phyloP scores from a whole-genome alignment of 202 grass and related monocot species.

The Tripidium arundinaceum region DNA sequence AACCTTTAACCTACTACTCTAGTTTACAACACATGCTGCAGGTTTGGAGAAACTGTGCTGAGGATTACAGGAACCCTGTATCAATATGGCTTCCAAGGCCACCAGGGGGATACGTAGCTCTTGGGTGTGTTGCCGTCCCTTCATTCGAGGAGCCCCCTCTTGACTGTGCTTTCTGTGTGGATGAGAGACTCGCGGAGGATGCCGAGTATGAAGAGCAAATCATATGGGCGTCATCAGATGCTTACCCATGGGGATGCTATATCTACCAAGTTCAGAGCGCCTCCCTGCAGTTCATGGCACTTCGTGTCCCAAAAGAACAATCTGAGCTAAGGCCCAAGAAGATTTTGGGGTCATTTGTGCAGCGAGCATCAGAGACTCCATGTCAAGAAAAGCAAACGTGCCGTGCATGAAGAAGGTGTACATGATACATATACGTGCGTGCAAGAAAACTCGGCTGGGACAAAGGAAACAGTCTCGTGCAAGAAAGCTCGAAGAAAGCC shows the following conservation, averaged over 20 bases:
- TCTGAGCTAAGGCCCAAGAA: slow-evolving; percentile 50
- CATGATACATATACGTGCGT: slow-evolving; percentile 18
- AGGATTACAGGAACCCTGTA: slow-evolving; percentile 64
- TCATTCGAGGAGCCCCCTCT: slow-evolving; percentile 62
- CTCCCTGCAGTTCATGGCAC: slow-evolving; percentile 74
- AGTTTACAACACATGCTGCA: slow-evolving; percentile 15
- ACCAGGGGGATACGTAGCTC: slow-evolving; percentile 60
- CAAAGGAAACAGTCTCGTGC: not conserved
- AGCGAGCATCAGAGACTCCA: slow-evolving; percentile 20
- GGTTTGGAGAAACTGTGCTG: slow-evolving; percentile 91
- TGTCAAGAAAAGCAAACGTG: slow-evolving; percentile 7
- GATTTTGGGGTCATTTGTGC: slow-evolving; percentile 36
- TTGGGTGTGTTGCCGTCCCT: slow-evolving; percentile 81
- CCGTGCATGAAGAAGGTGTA: slow-evolving; percentile 11
- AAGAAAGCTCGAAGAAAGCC: not conserved
- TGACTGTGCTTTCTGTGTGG: slow-evolving; percentile 61
- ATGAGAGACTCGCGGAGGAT: slow-evolving; percentile 51
- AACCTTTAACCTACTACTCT: not conserved
- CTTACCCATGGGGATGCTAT: slow-evolving; percentile 91
- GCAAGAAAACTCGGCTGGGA: not conserved
- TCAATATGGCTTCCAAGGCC: slow-evolving; percentile 86
- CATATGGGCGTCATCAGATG: slow-evolving; percentile 69
- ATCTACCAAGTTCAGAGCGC: slow-evolving; percentile 80
- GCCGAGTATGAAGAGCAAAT: slow-evolving; percentile 74
- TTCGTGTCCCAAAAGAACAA: slow-evolving; percentile 70